Base-by-base conservation (phyloP, 1,139 yeast genomes). In the Pneumocystis murina region DNA sequence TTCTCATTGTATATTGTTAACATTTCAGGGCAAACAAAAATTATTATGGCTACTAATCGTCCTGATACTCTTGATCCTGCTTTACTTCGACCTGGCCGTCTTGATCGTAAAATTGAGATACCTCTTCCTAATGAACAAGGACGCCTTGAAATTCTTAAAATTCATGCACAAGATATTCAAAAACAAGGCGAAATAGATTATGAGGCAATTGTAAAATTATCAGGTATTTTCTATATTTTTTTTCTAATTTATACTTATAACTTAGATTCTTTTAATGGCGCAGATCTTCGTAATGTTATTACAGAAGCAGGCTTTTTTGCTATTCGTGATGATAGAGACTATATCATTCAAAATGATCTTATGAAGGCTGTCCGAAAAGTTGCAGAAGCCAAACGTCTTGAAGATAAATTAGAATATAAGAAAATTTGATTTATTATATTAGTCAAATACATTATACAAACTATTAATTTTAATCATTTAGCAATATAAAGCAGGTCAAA, bases 11-110 rank as follows among this genome's bases (percentile, higher is more conserved):
- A 40, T 40, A 40, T 57, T 57, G 17, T 58, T 58, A 40, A 58
- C 28, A 58, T 38, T 38, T 12, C n/a, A 58, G 60, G 60, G 2
- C 96, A 90, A 76, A 94, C 98, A 1, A 94, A 94, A 78, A 91
- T 94, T 64, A 94, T 94, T 71, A 94, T 94, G 98, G 99, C 99
- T 48, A 94, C 99, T 35, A 94, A 94, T 75, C 84, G 99, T 77
- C 98, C 98, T 14, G 98, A 94, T 75, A 92, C 98, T 12, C 81
- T 94, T 69, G 99, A 94, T 75, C 99, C 99, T n/a, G 99, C 99
- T 2, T 80, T 94, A 70, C 80, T 94, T 70, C 87, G 99, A 79
- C 97, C 98, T 2, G 99, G 99, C 70, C 86, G 99, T 78, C 83
- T 94, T 73, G 99, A 94, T 76, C 83, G 98, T 74, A 94, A 94